Evolutionary conservation across 805 yeast species (phyloP).

Genomic region (Kluyveromyces wickerhamii): DNA sequence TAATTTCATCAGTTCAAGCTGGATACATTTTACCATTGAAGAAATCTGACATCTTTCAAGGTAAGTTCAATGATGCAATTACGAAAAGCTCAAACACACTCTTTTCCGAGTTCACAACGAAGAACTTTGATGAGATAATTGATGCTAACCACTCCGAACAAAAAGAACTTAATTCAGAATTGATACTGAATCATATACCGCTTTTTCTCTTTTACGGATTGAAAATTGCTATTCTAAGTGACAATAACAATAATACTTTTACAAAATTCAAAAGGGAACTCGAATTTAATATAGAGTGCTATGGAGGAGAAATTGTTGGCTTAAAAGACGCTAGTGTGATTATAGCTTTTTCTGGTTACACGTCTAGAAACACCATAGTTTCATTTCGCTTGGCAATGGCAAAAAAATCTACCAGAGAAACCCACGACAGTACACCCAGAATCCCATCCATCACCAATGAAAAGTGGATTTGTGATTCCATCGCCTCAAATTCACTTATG

Average conservation of each 20-base stretch:
- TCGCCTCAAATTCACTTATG: slow-evolving; percentile 13
- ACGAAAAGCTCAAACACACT: background rate
- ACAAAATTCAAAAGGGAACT: slow-evolving; percentile 12
- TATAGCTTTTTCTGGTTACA: slow-evolving; percentile 21
- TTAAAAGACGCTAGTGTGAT: slow-evolving; percentile 33
- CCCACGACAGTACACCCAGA: slow-evolving; percentile 7
- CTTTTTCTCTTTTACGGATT: slow-evolving; percentile 32
- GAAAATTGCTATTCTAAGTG: slow-evolving; percentile 27
- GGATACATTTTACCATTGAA: background rate
- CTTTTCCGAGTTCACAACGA: background rate
- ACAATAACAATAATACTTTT: slow-evolving; percentile 8
- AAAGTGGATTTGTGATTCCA: slow-evolving; percentile 32
- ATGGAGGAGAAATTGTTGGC: slow-evolving; percentile 37
- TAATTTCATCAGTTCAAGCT: slow-evolving; percentile 44
- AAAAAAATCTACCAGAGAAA: slow-evolving; percentile 2
- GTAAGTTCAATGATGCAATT: background rate
- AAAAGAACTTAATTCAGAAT: slow-evolving; percentile 14
- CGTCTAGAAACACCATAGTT: slow-evolving; percentile 9
- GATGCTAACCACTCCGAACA: slow-evolving; percentile 6
- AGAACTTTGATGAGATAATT: background rate
- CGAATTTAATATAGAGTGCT: slow-evolving; percentile 27
- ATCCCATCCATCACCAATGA: slow-evolving; percentile 31
- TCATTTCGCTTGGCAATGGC: slow-evolving; percentile 3
- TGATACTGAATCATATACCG: slow-evolving; percentile 13
- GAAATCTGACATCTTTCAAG: background rate